These are phyloP conservation scores for Aspergillus oerlinghausenensis DNA, from an alignment of 2,329 filamentous ascomycete genomes.

Conservation along the genomic window DNA sequence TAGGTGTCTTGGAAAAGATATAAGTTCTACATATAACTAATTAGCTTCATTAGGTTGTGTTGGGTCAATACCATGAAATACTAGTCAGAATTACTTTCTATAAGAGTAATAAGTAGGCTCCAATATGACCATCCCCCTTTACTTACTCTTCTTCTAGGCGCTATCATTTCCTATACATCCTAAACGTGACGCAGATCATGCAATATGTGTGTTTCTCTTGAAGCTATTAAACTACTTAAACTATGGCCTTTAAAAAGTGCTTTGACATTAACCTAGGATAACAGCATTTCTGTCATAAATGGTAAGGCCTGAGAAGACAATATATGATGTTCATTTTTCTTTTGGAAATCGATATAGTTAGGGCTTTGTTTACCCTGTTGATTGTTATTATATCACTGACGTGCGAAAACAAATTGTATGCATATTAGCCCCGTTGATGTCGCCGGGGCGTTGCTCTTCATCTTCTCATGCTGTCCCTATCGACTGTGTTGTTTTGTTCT, in stretches of 20 bases:
- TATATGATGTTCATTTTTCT: not conserved
- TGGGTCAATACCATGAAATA: not conserved
- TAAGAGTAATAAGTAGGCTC: not conserved
- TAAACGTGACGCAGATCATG: not conserved
- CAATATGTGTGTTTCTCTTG: not conserved
- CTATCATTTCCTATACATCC: too few species aligned
- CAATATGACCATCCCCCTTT: not conserved
- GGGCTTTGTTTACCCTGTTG: not conserved
- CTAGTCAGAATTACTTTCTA: not conserved
- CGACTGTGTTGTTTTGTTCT: not conserved
- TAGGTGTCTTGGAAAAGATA: not conserved
- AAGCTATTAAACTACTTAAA: not conserved
- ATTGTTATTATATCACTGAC: not conserved
- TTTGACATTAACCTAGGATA: not conserved
- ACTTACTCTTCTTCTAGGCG: not conserved
- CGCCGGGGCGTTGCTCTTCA: not conserved
- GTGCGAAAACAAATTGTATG: not conserved
- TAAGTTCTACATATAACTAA: not conserved
- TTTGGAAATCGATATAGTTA: not conserved
- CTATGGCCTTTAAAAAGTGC: not conserved
- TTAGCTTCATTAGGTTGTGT: not conserved
- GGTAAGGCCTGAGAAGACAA: not conserved
- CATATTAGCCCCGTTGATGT: not conserved
- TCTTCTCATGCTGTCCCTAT: not conserved
- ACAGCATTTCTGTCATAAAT: not conserved